These are phyloP conservation scores for Barnettozyma sucrosica DNA, from an alignment of 805 yeast species.

Conservation along the genomic window DNA sequence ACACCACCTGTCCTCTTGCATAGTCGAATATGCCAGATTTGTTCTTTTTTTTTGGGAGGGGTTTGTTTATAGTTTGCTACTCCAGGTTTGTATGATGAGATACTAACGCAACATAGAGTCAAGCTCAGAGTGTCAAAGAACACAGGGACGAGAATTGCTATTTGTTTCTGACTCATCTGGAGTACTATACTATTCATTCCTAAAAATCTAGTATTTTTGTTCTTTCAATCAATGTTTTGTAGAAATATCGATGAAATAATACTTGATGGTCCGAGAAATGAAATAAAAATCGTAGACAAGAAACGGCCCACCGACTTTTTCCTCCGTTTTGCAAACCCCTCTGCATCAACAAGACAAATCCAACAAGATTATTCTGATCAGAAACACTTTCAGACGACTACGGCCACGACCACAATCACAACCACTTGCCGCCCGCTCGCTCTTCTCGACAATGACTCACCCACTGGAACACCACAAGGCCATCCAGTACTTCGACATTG, in stretches of 20 bases:
- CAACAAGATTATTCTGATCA: background rate
- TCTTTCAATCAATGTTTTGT: background rate
- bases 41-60: background rate
- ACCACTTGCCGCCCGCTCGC: background rate
- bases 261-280: no score
- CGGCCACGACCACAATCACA: no score
- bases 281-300: no score
- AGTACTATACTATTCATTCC: background rate
- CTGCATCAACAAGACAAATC: background rate
- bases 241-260: background rate
- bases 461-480: background rate
- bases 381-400: background rate
- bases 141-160: constrained; percentile 70
- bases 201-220: no score
- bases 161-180: constrained; percentile 16
- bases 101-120: constrained; percentile 81
- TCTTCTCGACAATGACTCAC: background rate
- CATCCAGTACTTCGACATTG: constrained; percentile 37
- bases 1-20: constrained; percentile 33
- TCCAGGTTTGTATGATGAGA: constrained; percentile 53
- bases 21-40: constrained; percentile 66
- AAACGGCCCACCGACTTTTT: background rate
- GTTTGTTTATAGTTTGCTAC: constrained; percentile 1
- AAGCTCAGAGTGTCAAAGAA: constrained; percentile 64
- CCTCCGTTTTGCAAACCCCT: background rate